Evolutionary conservation across 1,284 basidiomycete species (phyloP).

Genomic region (Cryptococcus hybrid): DNA sequence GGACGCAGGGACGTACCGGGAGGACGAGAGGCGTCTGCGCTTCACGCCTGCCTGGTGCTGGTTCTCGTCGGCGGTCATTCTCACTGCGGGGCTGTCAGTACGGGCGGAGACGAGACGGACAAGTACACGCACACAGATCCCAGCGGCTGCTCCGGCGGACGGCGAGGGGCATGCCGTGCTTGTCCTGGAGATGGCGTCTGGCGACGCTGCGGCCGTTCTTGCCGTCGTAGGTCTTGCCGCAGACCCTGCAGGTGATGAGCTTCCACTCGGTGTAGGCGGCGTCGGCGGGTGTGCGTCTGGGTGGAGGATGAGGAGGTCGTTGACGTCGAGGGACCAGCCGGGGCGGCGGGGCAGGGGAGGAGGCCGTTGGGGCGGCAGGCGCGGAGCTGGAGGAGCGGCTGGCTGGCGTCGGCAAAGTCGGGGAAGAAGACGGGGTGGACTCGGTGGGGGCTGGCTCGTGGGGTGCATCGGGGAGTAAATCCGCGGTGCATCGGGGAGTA

Average conservation of each 20-base stretch:
- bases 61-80: too few species aligned
- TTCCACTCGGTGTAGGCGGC: slow-evolving; percentile 4
- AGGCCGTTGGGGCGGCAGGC: background rate
- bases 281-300: slow-evolving; percentile 8
- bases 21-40: too few species aligned
- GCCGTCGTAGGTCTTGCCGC: slow-evolving; percentile 52
- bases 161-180: slow-evolving; percentile 56
- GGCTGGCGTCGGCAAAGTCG: background rate
- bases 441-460: too few species aligned
- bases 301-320: slow-evolving; percentile 32
- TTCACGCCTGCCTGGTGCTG: too few species aligned
- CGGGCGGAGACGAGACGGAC: too few species aligned
- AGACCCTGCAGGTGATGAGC: slow-evolving; percentile 40
- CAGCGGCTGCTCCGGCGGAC: slow-evolving; percentile 55
- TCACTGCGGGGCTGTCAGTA: too few species aligned
- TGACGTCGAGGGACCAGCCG: slow-evolving; percentile 26
- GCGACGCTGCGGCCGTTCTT: slow-evolving; percentile 58
- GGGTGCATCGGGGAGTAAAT: too few species aligned
- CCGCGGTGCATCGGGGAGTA: too few species aligned
- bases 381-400: slow-evolving; percentile 12
- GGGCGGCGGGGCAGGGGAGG: slow-evolving; percentile 10
- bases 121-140: slow-evolving; percentile 50
- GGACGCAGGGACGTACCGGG: too few species aligned
- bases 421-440: slow-evolving; percentile 5
- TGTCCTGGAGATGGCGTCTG: slow-evolving; percentile 57